phyloP scores from a whole-genome alignment of 352 stramenopile species.

The Globisporangium middletonii region DNA sequence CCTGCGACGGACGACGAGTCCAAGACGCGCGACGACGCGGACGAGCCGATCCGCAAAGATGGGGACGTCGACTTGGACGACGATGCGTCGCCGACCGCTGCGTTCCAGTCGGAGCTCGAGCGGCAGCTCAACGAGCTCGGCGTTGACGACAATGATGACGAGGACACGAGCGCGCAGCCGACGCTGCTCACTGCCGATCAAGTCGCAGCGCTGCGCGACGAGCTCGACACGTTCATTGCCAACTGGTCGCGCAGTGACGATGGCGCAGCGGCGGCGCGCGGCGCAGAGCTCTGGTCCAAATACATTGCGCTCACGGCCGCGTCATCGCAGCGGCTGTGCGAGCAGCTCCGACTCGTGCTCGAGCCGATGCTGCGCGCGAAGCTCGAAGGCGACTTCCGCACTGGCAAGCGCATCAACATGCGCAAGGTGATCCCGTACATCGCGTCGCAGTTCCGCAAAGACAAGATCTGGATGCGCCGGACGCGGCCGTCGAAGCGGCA shows the following conservation, averaged over 20 bases:
- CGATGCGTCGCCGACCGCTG: conserved; percentile 24
- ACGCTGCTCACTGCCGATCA: conserved; percentile 64
- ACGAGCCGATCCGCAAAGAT: conserved; percentile 18
- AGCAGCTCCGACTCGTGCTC: conserved; percentile 98
- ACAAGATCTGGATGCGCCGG: conserved; percentile 99
- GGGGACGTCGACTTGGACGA: conserved; percentile 28
- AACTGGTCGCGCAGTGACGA: conserved; percentile 43
- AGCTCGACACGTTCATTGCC: conserved; percentile 75
- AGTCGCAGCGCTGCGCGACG: conserved; percentile 58
- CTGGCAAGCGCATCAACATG: conserved; percentile 99
- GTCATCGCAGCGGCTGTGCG: conserved; percentile 93
- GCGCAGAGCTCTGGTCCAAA: conserved; percentile 87
- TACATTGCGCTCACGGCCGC: conserved; percentile 91
- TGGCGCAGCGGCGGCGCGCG: conserved; percentile 29
- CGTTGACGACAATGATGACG: conserved; percentile 28
- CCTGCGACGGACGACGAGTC: conserved; percentile 15
- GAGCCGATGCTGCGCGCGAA: conserved; percentile 97
- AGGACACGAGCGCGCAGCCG: conserved; percentile 20
- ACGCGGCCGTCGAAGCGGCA: conserved; percentile 98
- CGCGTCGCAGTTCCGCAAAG: conserved; percentile 98
- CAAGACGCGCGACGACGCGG: conserved; percentile 17
- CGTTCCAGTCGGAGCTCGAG: conserved; percentile 30
- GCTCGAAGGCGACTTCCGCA: conserved; percentile 98
- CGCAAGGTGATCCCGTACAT: conserved; percentile 99
- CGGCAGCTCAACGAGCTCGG: conserved; percentile 23